A percentile compares a stretch with the other conserved stretches of the same genome.
These are phyloP conservation scores for Mucor sp. DNA, from an alignment of 371 early-diverging fungal species.

Conservation along the genomic window DNA sequence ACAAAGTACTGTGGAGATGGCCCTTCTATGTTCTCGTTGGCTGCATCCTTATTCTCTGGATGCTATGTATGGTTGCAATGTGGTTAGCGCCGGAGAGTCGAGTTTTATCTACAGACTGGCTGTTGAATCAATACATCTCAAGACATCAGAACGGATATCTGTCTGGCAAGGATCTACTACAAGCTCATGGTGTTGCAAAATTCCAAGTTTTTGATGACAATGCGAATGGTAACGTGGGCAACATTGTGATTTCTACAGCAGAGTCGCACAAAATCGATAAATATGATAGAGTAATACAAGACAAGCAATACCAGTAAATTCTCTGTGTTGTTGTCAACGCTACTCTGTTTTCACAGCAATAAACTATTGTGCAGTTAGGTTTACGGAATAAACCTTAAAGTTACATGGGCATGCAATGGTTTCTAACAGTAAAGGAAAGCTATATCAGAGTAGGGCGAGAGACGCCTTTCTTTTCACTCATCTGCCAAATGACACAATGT, in stretches of 20 bases:
- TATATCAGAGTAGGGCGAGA: too few species aligned
- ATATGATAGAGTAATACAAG: neutral
- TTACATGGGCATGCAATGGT: too few species aligned
- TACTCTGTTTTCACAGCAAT: too few species aligned
- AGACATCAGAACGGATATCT: neutral
- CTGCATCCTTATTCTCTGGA: neutral
- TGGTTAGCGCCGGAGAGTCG: neutral
- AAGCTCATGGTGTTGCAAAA: neutral
- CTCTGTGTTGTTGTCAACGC: neutral
- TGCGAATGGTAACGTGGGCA: neutral
- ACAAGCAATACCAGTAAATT: neutral
- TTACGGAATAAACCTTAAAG: too few species aligned
- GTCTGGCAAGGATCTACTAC: neutral
- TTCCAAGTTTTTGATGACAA: neutral
- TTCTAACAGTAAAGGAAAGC: too few species aligned
- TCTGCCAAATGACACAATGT: too few species aligned
- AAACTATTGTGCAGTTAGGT: too few species aligned
- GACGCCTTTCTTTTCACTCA: too few species aligned
- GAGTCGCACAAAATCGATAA: neutral
- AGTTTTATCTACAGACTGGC: neutral
- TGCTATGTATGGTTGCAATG: neutral
- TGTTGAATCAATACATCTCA: neutral
- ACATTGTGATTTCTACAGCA: neutral
- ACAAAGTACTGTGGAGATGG: neutral
- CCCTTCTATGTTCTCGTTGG: neutral